Evolutionary conservation across 106 monocot genomes (phyloP).

Genomic region (Dendrobium catenatum): DNA sequence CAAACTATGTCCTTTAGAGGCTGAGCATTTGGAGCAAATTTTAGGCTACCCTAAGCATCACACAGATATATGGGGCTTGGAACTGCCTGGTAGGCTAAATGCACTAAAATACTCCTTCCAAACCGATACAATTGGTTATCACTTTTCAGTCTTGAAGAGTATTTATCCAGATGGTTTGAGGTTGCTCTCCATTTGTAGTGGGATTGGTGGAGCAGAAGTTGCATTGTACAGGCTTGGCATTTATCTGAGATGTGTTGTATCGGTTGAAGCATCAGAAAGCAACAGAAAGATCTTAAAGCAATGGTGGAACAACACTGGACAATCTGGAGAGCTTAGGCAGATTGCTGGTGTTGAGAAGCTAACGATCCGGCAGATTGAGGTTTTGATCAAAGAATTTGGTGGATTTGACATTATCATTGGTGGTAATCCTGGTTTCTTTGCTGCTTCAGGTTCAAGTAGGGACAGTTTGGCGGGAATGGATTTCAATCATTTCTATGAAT

Average conservation of each 20-base stretch:
- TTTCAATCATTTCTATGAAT: slow-evolving; percentile 52
- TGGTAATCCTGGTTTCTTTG: slow-evolving; percentile 28
- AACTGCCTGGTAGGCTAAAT: slow-evolving; percentile 26
- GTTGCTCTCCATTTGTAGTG: slow-evolving; percentile 66
- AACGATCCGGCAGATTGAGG: slow-evolving; percentile 33
- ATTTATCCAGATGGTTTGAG: slow-evolving; percentile 57
- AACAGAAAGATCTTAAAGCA: slow-evolving; percentile 48
- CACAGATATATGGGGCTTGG: slow-evolving; percentile 34
- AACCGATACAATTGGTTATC: slow-evolving; percentile 69
- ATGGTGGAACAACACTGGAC: slow-evolving; percentile 68
- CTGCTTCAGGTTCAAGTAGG: slow-evolving; percentile 6
- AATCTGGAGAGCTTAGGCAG: slow-evolving; percentile 51
- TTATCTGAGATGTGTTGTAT: slow-evolving; percentile 59
- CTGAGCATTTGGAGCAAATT: slow-evolving; percentile 54
- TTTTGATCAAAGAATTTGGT: slow-evolving; percentile 41
- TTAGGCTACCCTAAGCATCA: slow-evolving; percentile 66
- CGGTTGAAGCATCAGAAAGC: slow-evolving; percentile 57
- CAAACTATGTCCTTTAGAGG: slow-evolving; percentile 52
- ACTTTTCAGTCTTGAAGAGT: slow-evolving; percentile 53
- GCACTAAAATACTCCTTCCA: slow-evolving; percentile 60
- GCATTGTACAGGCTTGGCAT: slow-evolving; percentile 69
- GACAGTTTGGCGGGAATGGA: slow-evolving; percentile 42
- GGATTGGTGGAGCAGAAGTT: slow-evolving; percentile 65
- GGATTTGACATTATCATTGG: slow-evolving; percentile 70
- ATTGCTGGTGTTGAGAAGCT: slow-evolving; percentile 49